A percentile compares a stretch with the other conserved stretches of the same genome.
phyloP scores from a whole-genome alignment of 345 rosid species.

The Citrus inodora region DNA sequence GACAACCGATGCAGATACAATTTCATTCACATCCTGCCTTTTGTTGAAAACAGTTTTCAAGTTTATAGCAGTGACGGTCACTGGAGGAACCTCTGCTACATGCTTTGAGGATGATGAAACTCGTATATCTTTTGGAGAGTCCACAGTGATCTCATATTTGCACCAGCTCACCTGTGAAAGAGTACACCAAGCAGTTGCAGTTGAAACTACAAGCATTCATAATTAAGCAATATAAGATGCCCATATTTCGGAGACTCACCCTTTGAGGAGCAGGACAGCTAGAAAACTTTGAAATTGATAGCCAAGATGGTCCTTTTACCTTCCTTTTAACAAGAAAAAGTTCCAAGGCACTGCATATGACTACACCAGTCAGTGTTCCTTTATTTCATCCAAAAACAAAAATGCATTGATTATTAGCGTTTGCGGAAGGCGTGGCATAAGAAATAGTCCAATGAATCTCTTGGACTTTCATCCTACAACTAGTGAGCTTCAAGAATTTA shows the following conservation, averaged over 20 bases:
- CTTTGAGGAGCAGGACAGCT: conserved; percentile 64
- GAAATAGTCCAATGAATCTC: not conserved
- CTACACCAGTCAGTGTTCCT: conserved; percentile 3
- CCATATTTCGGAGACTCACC: conserved; percentile 42
- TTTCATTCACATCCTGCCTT: conserved; percentile 80
- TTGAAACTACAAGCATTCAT: conserved; percentile 10
- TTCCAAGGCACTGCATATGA: conserved; percentile 83
- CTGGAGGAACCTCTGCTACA: conserved; percentile 64
- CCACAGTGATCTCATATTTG: conserved; percentile 78
- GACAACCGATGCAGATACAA: conserved; percentile 87
- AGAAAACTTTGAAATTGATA: conserved; percentile 71
- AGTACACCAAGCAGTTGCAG: conserved; percentile 21
- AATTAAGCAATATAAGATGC: conserved; percentile 8
- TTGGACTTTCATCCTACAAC: not conserved
- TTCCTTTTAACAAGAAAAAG: conserved; percentile 89
- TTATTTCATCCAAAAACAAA: not conserved
- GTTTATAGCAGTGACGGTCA: conserved; percentile 85
- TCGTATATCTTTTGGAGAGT: conserved; percentile 61
- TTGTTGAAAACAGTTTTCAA: conserved; percentile 81
- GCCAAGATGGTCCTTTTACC: conserved; percentile 93
- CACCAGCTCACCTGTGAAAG: conserved; percentile 91
- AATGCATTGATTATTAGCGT: not conserved
- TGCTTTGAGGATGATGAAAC: conserved; percentile 49
- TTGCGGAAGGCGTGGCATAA: not conserved
- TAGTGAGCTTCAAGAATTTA: not conserved